These are phyloP conservation scores for Daldinia vernicosa DNA, from an alignment of 495 filamentous ascomycete species.

Conservation along the genomic window DNA sequence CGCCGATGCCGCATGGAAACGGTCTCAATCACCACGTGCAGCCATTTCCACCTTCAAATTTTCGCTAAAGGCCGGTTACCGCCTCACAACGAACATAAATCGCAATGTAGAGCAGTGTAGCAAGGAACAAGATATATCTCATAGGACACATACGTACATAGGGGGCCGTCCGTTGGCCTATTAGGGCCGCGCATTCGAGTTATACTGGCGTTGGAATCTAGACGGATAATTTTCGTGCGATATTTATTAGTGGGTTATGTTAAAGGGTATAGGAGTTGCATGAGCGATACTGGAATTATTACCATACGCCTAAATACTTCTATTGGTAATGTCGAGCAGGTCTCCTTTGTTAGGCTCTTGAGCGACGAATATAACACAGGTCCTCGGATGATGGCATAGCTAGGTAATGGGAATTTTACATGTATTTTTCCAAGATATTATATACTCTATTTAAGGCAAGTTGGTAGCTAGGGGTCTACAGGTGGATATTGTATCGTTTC, in stretches of 20 bases:
- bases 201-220: slow-evolving; percentile 27
- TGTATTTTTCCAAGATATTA: slow-evolving; percentile 12
- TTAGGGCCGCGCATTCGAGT: slow-evolving; percentile 2
- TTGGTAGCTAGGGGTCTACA: neutral
- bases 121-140: neutral
- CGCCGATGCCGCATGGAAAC: slow-evolving; percentile 23
- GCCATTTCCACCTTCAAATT: slow-evolving; percentile 27
- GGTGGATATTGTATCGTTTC: neutral
- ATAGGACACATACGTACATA: slow-evolving; percentile 19
- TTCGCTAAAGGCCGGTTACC: slow-evolving; percentile 1
- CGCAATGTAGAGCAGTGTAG: neutral
- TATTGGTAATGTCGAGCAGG: slow-evolving; percentile 12
- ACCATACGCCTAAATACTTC: neutral
- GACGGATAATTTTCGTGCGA: slow-evolving; percentile 24
- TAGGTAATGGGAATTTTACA: slow-evolving; percentile 18
- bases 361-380: neutral
- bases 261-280: slow-evolving; percentile 11
- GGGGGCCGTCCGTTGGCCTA: slow-evolving; percentile 4
- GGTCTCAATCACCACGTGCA: slow-evolving; percentile 20
- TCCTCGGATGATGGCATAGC: slow-evolving; percentile 24
- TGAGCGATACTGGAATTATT: slow-evolving; percentile 4
- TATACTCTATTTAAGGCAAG: neutral
- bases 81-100: neutral
- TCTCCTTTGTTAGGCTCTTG: slow-evolving; percentile 22
- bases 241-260: neutral